phyloP scores from a whole-genome alignment of 2,329 filamentous ascomycete genomes.

The Thelonectria blattea region DNA sequence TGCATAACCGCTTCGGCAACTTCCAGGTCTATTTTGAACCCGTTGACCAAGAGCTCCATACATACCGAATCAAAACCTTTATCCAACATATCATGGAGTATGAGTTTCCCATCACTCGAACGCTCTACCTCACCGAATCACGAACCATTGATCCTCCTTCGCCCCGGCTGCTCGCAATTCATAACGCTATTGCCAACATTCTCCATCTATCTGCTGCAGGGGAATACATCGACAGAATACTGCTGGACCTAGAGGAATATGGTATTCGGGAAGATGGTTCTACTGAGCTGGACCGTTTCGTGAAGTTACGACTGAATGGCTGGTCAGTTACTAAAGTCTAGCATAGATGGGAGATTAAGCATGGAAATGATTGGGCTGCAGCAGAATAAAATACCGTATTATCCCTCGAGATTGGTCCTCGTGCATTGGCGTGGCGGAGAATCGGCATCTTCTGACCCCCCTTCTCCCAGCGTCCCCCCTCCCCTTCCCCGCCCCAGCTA shows the following conservation, averaged over 20 bases:
- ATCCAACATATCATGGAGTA: no score
- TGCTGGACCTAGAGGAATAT: constrained; percentile 3
- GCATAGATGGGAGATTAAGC: no score
- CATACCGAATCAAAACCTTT: no score
- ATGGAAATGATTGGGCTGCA: no score
- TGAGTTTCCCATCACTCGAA: constrained; percentile 18
- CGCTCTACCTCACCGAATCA: constrained; percentile 13
- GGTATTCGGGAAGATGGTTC: constrained; percentile 13
- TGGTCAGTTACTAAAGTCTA: constrained; percentile 9
- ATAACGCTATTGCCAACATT: constrained; percentile 14
- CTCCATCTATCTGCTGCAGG: constrained; percentile 16
- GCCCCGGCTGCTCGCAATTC: constrained; percentile 7
- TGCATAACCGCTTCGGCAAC: constrained; percentile 28
- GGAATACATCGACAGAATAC: constrained; percentile 15
- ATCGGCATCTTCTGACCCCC: constrained; percentile 36
- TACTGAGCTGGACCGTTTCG: constrained; percentile 10
- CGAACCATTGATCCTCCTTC: constrained; percentile 15
- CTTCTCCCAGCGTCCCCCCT: constrained; percentile 1
- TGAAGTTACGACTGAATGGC: constrained; percentile 1
- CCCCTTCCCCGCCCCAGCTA: constrained; percentile 29
- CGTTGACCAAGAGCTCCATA: constrained; percentile 37
- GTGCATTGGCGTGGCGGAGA: no score
- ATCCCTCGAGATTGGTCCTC: no score
- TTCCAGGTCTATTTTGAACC: constrained; percentile 34
- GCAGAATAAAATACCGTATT: no score